phyloP scores from a whole-genome alignment of 148 eudicot genomes.

The Vaccinium myrtillus region DNA sequence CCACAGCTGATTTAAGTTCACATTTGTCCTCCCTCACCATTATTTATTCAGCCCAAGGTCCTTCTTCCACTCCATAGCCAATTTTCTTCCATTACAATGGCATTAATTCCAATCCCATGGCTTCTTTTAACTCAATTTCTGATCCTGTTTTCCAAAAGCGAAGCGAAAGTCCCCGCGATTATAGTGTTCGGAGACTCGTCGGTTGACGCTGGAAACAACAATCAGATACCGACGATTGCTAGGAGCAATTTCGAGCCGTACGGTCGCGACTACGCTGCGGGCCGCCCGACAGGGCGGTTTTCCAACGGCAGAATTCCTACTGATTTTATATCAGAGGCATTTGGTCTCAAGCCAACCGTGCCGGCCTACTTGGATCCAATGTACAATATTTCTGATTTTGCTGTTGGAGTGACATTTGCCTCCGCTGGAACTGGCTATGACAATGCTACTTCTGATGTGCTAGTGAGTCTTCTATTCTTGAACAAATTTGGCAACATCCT shows the following conservation, averaged over 20 bases:
- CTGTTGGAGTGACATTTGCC: slow-evolving; percentile 44
- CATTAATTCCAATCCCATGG: neutral
- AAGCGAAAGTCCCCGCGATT: slow-evolving; percentile 38
- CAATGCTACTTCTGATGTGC: slow-evolving; percentile 42
- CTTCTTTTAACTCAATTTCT: slow-evolving; percentile 10
- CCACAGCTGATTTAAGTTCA: neutral
- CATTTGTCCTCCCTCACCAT: neutral
- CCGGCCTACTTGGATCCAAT: slow-evolving; percentile 51
- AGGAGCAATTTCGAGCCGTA: slow-evolving; percentile 44
- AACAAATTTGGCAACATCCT: neutral
- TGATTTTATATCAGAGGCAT: slow-evolving; percentile 44
- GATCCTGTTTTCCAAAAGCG: neutral
- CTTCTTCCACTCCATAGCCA: neutral
- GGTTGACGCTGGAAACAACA: slow-evolving; percentile 50
- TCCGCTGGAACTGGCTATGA: slow-evolving; percentile 54
- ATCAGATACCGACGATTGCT: slow-evolving; percentile 35
- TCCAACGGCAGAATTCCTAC: slow-evolving; percentile 43
- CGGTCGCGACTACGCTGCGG: slow-evolving; percentile 40
- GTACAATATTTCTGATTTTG: slow-evolving; percentile 41
- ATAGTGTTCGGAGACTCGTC: slow-evolving; percentile 55
- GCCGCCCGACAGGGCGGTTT: slow-evolving; percentile 42
- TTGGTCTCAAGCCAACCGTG: slow-evolving; percentile 38
- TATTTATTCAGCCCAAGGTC: neutral
- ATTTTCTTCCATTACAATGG: neutral
- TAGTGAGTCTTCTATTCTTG: slow-evolving; percentile 19